phyloP scores from a whole-genome alignment of 2,329 filamentous ascomycete genomes.

The Venturiaceae sp. region DNA sequence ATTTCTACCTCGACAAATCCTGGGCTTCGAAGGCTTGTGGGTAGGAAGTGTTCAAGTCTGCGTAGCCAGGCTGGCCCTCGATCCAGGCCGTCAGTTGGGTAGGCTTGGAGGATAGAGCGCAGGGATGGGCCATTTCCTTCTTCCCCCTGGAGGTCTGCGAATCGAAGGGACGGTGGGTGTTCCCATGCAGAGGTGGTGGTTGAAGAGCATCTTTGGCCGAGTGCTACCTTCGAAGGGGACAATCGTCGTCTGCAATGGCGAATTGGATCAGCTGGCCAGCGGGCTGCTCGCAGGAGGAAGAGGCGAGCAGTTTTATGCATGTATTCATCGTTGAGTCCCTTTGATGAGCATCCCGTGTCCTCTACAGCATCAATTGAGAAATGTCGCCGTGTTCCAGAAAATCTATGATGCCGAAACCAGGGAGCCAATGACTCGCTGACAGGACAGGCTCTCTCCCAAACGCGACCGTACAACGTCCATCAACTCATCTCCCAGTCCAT shows the following conservation, averaged over 20 bases:
- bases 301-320: neutral
- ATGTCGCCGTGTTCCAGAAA: neutral
- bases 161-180: neutral
- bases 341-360: neutral
- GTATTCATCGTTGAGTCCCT: neutral
- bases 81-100: neutral
- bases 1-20: constrained; percentile 17
- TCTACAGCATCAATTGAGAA: neutral
- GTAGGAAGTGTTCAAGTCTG: neutral
- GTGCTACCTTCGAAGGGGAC: neutral
- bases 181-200: neutral
- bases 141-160: neutral
- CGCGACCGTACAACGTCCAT: neutral
- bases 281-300: neutral
- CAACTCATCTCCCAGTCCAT: neutral
- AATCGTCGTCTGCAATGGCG: neutral
- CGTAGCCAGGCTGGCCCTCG: neutral
- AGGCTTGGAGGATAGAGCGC: neutral
- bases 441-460: neutral
- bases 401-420: neutral
- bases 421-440: neutral
- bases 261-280: neutral
- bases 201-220: neutral
- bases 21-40: neutral
- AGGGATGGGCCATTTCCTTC: neutral